Evolutionary conservation across 371 early-diverging fungal genomes (phyloP).

Genomic region (Mucor indicus): DNA sequence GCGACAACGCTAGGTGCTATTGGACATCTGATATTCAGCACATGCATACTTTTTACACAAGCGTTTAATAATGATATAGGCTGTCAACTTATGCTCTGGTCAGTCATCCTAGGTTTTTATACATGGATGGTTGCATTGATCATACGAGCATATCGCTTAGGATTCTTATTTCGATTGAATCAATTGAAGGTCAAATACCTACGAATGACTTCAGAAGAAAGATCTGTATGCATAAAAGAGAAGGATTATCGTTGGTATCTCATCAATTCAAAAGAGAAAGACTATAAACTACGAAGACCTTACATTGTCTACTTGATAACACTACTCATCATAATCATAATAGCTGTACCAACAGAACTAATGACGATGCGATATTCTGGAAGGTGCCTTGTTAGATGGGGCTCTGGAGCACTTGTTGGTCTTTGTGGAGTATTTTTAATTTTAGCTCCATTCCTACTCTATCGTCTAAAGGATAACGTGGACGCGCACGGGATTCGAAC

Average conservation of each 20-base stretch:
- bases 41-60: slow-evolving; percentile 18
- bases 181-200: slow-evolving; percentile 21
- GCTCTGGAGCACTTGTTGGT: slow-evolving; percentile 6
- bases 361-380: neutral
- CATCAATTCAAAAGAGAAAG: slow-evolving; percentile 1
- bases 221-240: slow-evolving; percentile 7
- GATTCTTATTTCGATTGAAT: slow-evolving; percentile 26
- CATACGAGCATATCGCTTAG: slow-evolving; percentile 27
- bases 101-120: slow-evolving; percentile 26
- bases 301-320: slow-evolving; percentile 14
- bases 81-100: slow-evolving; percentile 32
- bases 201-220: slow-evolving; percentile 10
- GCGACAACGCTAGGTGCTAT: slow-evolving; percentile 27
- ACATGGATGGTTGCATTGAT: slow-evolving; percentile 36
- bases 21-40: slow-evolving; percentile 35
- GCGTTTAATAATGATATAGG: slow-evolving; percentile 3
- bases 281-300: neutral
- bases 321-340: slow-evolving; percentile 8
- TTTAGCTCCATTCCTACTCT: slow-evolving; percentile 24
- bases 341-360: slow-evolving; percentile 15
- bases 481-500: slow-evolving; percentile 40
- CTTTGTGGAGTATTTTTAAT: slow-evolving; percentile 23
- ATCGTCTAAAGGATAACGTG: slow-evolving; percentile 13
- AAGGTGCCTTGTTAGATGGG: slow-evolving; percentile 18
- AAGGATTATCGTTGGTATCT: slow-evolving; percentile 29